These are phyloP conservation scores for Citrus cavaleriei DNA, from an alignment of 345 rosid genomes.

Conservation along the genomic window DNA sequence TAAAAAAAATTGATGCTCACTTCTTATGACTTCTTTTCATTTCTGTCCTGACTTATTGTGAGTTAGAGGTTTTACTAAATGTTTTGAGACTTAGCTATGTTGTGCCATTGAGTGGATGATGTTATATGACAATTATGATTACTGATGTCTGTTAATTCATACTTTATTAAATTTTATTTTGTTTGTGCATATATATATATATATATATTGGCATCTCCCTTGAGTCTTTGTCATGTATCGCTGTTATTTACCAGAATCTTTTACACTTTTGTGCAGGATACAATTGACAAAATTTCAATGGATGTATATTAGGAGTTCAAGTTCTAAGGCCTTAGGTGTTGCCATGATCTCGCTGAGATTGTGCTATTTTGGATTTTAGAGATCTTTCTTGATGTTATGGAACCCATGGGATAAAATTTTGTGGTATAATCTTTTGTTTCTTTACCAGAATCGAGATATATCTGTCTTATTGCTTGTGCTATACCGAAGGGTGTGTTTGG, in stretches of 20 bases:
- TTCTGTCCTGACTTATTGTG: not conserved
- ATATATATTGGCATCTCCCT: not conserved
- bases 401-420: not conserved
- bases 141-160: not conserved
- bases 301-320: not conserved
- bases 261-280: conserved; percentile 1
- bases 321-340: conserved; percentile 2
- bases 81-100: not conserved
- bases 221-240: not conserved
- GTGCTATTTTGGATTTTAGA: not conserved
- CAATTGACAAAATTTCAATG: not conserved
- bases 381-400: not conserved
- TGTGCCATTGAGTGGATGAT: not conserved
- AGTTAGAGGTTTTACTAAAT: not conserved
- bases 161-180: not conserved
- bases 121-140: not conserved
- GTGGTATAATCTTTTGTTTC: not conserved
- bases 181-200: not conserved
- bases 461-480: not conserved
- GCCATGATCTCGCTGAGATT: not conserved
- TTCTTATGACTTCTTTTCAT: not conserved
- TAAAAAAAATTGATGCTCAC: not conserved
- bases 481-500: not conserved
- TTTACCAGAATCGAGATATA: not conserved
- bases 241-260: not conserved